Base-by-base conservation (phyloP, 495 filamentous ascomycete species). In the Niebla homalea region DNA sequence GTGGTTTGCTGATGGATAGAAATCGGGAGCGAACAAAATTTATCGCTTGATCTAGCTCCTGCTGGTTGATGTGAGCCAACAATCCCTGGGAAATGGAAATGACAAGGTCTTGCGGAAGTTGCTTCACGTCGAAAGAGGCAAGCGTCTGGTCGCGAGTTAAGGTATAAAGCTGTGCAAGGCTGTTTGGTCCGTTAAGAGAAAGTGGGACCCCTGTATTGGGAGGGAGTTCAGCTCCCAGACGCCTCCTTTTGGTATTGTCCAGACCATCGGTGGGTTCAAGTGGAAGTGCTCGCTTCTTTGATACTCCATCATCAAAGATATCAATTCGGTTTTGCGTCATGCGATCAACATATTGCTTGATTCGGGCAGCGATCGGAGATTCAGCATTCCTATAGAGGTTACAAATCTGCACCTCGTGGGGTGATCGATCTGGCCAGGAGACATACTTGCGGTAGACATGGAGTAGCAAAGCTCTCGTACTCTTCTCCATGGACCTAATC, bases 401-500 rank as follows among this genome's bases (percentile, higher is more conserved):
- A 46, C 51, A 49, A 49, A 45, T 26, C 38, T 57, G 35, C 29
- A 26, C 14, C 20, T 5, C 40, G 16, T 32, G 7, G 7, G 14
- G 16, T 48, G 15, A 49, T 38, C 54, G 49, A 46, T 6, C 51
- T 41, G 8, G 29, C 26, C 22, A 11, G 19, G n/a, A 45, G 45
- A 39, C 66, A 48, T 74, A 89, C 85, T 79, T 77, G 67, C 84
- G 86, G 49, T 80, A 67, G 32, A 95, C 68, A 62, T 95, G 87
- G 36, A 84, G 73, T 15, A 97, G 72, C 36, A 99, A 64, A 50
- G 84, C 77, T 49, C 87, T 77, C 1, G 85, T 84, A 15, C 92
- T 99, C 54, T 92, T 84, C 63, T 92, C 92, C 80, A 97, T 92
- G 1, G 89, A 94, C 65, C 84, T 87, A 44, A 95, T 70, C 37